Evolutionary conservation across 441 rosid genomes (phyloP).

Genomic region (Populus hybrid): DNA sequence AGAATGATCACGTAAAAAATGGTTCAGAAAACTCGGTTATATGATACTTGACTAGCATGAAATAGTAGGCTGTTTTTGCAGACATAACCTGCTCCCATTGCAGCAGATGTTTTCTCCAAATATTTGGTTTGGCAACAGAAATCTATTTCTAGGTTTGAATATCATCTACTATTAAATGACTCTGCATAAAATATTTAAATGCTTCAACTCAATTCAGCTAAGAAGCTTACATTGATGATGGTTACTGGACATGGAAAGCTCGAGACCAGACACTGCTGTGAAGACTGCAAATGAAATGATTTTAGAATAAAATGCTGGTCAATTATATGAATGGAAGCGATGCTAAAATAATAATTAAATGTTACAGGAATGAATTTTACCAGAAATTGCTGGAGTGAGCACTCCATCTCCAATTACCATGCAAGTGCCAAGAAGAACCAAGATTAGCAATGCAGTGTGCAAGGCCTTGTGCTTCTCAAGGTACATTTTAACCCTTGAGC

Average conservation of each 20-base stretch:
- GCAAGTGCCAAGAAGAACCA: slow-evolving; percentile 97
- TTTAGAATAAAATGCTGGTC: slow-evolving; percentile 9
- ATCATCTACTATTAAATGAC: not conserved
- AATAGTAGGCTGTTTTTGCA: not conserved
- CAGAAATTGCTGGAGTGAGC: slow-evolving; percentile 47
- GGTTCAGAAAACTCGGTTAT: not conserved
- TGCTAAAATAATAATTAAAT: not conserved
- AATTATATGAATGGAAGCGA: not conserved
- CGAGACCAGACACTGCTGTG: slow-evolving; percentile 98
- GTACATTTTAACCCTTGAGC: slow-evolving; percentile 54
- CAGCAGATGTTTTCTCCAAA: not conserved
- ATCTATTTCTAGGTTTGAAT: not conserved
- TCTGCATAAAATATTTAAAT: not conserved
- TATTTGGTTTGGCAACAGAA: not conserved
- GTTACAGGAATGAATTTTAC: slow-evolving; percentile 28
- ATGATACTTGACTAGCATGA: slow-evolving; percentile 12
- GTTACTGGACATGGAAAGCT: slow-evolving; percentile 85
- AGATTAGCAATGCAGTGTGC: slow-evolving; percentile 81
- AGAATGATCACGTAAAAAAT: slow-evolving; percentile 12
- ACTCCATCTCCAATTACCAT: slow-evolving; percentile 93
- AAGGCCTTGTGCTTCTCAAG: slow-evolving; percentile 75
- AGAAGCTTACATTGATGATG: slow-evolving; percentile 83
- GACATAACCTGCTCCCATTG: not conserved
- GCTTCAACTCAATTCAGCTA: not conserved
- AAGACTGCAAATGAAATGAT: slow-evolving; percentile 49